phyloP scores from a whole-genome alignment of 2,329 filamentous ascomycete species.

The Venturiaceae sp. region DNA sequence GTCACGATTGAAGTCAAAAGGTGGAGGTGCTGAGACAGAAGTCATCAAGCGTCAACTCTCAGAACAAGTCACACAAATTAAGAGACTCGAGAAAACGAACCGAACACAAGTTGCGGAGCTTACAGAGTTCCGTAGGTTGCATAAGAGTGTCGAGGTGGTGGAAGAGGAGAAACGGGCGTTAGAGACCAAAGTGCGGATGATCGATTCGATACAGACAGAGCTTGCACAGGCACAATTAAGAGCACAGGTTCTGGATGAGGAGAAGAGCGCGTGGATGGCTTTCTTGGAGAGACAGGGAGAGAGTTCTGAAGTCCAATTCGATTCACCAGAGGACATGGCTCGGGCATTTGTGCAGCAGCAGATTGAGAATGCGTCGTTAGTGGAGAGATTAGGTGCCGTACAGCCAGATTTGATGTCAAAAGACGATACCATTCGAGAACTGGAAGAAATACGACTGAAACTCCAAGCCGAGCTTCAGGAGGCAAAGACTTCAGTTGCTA shows the following conservation, averaged over 20 bases:
- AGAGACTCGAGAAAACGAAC: slow-evolving; percentile 69
- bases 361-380: slow-evolving; percentile 66
- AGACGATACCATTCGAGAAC: slow-evolving; percentile 60
- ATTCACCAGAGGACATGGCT: slow-evolving; percentile 80
- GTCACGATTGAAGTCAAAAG: slow-evolving; percentile 73
- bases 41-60: slow-evolving; percentile 82
- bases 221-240: slow-evolving; percentile 73
- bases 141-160: slow-evolving; percentile 84
- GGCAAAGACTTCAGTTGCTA: slow-evolving; percentile 33
- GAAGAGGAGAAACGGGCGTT: slow-evolving; percentile 89
- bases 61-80: slow-evolving; percentile 87
- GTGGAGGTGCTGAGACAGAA: slow-evolving; percentile 70
- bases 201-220: slow-evolving; percentile 65
- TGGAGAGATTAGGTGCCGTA: slow-evolving; percentile 69
- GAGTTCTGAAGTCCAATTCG: slow-evolving; percentile 60
- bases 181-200: slow-evolving; percentile 65
- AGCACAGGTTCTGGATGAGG: slow-evolving; percentile 78
- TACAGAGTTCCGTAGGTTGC: slow-evolving; percentile 67
- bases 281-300: slow-evolving; percentile 63
- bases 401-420: slow-evolving; percentile 71
- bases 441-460: slow-evolving; percentile 60
- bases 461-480: slow-evolving; percentile 52
- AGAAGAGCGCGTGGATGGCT: slow-evolving; percentile 75
- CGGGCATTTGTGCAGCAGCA: slow-evolving; percentile 75
- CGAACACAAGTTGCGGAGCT: slow-evolving; percentile 72